Percentiles rank a stretch among this genome's conserved stretches.
phyloP scores from a whole-genome alignment of 208 protist genomes.

The Leishmania guyanensis region DNA sequence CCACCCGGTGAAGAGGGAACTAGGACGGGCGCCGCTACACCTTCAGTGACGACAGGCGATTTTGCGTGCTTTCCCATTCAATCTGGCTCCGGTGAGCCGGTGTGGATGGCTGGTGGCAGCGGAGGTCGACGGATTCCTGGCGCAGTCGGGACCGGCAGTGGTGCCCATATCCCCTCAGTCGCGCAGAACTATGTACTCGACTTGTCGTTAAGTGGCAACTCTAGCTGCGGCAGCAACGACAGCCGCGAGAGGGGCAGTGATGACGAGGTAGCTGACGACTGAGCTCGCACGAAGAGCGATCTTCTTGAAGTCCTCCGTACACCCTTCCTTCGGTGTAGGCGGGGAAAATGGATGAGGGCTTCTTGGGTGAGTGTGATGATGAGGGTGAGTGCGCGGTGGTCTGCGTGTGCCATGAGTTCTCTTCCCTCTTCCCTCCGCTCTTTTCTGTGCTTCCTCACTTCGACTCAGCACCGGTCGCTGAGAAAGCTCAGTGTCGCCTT shows the following conservation, averaged over 20 bases:
- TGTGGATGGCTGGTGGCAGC: not conserved
- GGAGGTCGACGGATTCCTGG: not conserved
- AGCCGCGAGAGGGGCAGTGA: not conserved
- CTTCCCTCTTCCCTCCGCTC: not conserved
- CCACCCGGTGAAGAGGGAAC: not conserved
- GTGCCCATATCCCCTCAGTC: conserved; percentile 18
- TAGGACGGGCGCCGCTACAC: not conserved
- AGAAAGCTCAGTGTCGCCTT: no score
- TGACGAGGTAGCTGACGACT: not conserved
- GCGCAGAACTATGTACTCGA: conserved; percentile 25
- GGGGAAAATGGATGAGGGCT: not conserved
- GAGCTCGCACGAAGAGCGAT: not conserved
- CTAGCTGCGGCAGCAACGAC: not conserved
- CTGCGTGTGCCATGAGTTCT: not conserved
- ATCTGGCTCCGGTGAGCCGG: not conserved
- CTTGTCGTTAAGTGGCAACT: conserved; percentile 22
- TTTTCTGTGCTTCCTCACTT: not conserved
- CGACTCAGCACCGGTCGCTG: no score
- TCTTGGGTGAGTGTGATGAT: not conserved
- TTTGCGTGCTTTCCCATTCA: not conserved
- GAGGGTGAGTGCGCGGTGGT: not conserved
- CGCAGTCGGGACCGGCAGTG: not conserved
- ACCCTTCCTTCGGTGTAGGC: not conserved
- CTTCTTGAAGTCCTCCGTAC: not conserved
- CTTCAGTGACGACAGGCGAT: not conserved